Percentiles rank a stretch among this genome's conserved stretches.
These are phyloP conservation scores for Erysimum cheiranthoides DNA, from an alignment of 345 rosid species.

Conservation along the genomic window DNA sequence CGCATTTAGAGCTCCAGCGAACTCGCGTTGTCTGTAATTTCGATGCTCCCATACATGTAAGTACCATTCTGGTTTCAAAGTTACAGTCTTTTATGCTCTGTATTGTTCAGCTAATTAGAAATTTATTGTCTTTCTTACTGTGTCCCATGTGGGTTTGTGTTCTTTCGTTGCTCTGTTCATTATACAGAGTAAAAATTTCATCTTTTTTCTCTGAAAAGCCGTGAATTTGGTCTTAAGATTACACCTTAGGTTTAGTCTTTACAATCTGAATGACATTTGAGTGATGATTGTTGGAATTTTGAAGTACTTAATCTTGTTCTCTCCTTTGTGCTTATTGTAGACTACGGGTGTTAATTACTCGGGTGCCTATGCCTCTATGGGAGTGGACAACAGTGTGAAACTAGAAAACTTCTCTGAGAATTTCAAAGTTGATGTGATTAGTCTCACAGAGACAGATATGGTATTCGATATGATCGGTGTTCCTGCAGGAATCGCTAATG, in stretches of 20 bases:
- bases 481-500: slow-evolving; percentile 82
- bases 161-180: not conserved
- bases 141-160: not conserved
- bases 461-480: slow-evolving; percentile 90
- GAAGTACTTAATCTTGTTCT: too few relatives aligned
- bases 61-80: not conserved
- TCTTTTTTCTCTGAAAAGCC: not conserved
- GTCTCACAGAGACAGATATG: slow-evolving; percentile 62
- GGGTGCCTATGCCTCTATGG: slow-evolving; percentile 85
- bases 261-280: not conserved
- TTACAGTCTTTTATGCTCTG: not conserved
- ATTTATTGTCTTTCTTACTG: not conserved
- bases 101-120: not conserved
- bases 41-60: slow-evolving; percentile 82
- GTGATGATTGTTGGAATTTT: not conserved
- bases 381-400: slow-evolving; percentile 68
- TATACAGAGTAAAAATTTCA: not conserved
- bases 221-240: slow-evolving; percentile 11
- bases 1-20: slow-evolving; percentile 71
- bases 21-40: slow-evolving; percentile 72
- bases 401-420: slow-evolving; percentile 58
- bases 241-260: slow-evolving; percentile 9
- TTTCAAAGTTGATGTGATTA: slow-evolving; percentile 66
- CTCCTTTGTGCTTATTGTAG: slow-evolving; percentile 48
- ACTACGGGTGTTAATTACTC: slow-evolving; percentile 63